Percentiles rank a stretch among this genome's conserved stretches.
Conservation (phyloP, 192 early-diverging fungal species). For the Podila clonocystis region DNA sequence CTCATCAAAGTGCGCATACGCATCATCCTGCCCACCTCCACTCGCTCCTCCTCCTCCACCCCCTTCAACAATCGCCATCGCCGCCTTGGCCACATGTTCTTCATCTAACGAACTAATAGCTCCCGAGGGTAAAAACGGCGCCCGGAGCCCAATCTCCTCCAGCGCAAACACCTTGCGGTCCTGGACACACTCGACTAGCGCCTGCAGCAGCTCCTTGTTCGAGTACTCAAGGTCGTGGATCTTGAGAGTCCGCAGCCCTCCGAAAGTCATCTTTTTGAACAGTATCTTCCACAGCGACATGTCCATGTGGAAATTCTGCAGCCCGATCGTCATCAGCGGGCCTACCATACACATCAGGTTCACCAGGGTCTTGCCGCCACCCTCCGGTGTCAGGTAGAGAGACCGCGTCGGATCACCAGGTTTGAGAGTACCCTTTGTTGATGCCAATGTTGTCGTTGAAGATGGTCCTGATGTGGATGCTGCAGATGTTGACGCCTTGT, state of each 20-base stretch:
- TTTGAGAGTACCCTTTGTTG: neutral
- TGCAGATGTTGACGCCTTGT: neutral
- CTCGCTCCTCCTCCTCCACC: too few species aligned
- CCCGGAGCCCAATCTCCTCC: neutral
- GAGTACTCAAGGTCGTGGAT: slow-evolving; percentile 1
- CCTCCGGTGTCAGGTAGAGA: neutral
- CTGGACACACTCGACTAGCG: neutral
- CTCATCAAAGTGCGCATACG: too few species aligned
- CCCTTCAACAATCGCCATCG: too few species aligned
- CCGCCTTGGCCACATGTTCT: too few species aligned
- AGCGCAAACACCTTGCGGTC: slow-evolving; percentile 3
- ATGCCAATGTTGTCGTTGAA: neutral
- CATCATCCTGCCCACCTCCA: too few species aligned
- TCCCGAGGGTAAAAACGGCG: neutral
- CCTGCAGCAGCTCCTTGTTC: neutral
- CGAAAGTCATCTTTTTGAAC: slow-evolving; percentile 1
- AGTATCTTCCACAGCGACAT: neutral
- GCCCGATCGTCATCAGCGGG: neutral
- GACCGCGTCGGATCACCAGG: neutral
- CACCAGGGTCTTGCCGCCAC: neutral
- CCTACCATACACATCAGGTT: neutral
- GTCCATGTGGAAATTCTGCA: neutral
- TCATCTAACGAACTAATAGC: neutral
- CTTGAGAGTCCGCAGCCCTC: neutral
- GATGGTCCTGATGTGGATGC: neutral